Evolutionary conservation across 768 basidiomycete species (phyloP), one percentile per base, ranked within the genome.

Genomic region (Podaxis mareebaensis): DNA sequence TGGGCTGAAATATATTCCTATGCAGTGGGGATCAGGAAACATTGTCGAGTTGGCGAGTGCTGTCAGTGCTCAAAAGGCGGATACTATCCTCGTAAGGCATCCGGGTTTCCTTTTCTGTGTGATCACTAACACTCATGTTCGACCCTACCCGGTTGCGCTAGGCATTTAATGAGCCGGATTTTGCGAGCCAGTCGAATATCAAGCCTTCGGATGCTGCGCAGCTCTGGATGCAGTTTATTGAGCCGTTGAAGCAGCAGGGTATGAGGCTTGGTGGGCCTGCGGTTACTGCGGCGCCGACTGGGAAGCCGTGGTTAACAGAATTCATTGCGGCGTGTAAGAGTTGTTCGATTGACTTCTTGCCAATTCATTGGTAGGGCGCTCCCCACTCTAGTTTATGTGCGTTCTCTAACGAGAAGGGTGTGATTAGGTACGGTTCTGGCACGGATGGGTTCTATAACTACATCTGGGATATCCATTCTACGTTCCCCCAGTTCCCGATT

Each of bases 201-300:
- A 69, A 75, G 33, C 77, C 82, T 5, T 70, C 70, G 10, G 74
- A 77, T 22, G 83, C 82, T 48, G 82, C 84, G 1, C 71, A 77
- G n/a, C 71, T 86, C 8, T 90, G 88, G 88, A 81, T 78, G 71
- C 75, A 81, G 65, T 79, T 82, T 64, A 74, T 88, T 28, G 77
- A 89, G 64, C 87, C 87, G 0, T 69, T 89, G 56, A 84, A 82
- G 65, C 70, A 73, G 4, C 59, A 69, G 24, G 85, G 84, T 4
- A 70, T 87, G 38, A 77, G 77, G 10, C 75, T 89, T 5, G 87
- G 87, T 30, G 83, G 79, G 17, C 87, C 87, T 2, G 86, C 86
- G 8, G 79, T 85, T 39, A 83, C 85, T 8, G 82, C 79, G 28
- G 78, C 83, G 4, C 74, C 75, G 0, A 77, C 77, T 4, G 88